These are phyloP conservation scores for Castanospermum australe DNA, from an alignment of 306 rosid genomes.

Conservation along the genomic window DNA sequence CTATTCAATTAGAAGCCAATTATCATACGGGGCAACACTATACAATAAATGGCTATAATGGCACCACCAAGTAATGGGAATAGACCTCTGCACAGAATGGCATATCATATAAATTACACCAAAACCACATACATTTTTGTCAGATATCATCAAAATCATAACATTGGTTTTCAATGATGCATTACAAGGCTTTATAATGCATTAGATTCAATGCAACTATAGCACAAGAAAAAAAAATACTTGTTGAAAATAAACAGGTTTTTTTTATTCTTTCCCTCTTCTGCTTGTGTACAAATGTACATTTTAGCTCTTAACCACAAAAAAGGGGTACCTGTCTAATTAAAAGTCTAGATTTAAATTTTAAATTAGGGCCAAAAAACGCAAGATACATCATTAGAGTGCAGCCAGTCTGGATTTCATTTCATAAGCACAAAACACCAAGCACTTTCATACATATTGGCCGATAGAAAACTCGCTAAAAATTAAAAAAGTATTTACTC, in stretches of 20 bases:
- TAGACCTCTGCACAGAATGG: not conserved
- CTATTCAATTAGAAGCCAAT: not conserved
- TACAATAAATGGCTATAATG: not conserved
- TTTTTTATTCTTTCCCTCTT: constrained; percentile 7
- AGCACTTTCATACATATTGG: not conserved
- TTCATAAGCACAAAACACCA: not conserved
- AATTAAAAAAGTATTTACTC: constrained; percentile 13
- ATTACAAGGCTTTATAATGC: not conserved
- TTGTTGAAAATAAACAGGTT: not conserved
- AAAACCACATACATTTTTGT: constrained; percentile 4
- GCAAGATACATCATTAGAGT: not conserved
- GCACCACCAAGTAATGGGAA: constrained; percentile 1
- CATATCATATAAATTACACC: constrained; percentile 3
- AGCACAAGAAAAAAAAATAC: not conserved
- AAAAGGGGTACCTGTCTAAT: not conserved
- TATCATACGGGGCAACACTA: not conserved
- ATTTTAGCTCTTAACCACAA: not conserved
- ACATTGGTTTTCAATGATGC: not conserved
- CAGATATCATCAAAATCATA: constrained; percentile 8
- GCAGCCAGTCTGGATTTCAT: not conserved
- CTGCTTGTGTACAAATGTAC: not conserved
- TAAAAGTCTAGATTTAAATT: not conserved
- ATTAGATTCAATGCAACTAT: not conserved
- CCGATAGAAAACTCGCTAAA: not conserved
- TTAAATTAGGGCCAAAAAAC: not conserved